Evolutionary conservation across 345 rosid genomes (phyloP).

Genomic region (Populus alba): DNA sequence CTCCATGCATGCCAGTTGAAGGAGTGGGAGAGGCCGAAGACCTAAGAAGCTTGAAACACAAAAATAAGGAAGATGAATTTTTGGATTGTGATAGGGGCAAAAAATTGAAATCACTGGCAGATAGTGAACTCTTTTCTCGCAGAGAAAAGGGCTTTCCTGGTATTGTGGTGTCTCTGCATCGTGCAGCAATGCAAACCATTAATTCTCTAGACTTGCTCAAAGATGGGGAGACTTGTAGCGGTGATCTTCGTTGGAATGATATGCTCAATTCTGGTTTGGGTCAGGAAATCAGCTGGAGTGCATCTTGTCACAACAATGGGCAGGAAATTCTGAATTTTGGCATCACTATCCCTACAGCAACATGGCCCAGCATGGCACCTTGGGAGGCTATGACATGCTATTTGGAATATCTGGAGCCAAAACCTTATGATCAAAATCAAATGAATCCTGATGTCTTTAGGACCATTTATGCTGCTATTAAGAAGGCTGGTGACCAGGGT

Average conservation of each 20-base stretch:
- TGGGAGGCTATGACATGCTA: constrained; percentile 80
- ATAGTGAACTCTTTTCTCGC: constrained; percentile 76
- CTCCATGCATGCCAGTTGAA: constrained; percentile 69
- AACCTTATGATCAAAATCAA: constrained; percentile 31
- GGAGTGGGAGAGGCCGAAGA: constrained; percentile 96
- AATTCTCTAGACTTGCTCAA: constrained; percentile 52
- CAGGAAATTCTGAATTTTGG: constrained; percentile 40
- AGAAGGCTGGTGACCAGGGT: constrained; percentile 96
- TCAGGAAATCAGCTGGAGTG: constrained; percentile 24
- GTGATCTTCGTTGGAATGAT: constrained; percentile 32
- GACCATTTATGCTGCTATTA: constrained; percentile 52
- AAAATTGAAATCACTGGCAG: constrained; percentile 55
- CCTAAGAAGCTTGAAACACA: constrained; percentile 67
- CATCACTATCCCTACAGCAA: constrained; percentile 34
- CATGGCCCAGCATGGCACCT: constrained; percentile 41
- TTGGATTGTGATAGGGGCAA: constrained; percentile 48
- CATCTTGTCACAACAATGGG: constrained; percentile 31
- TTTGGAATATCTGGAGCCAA: constrained; percentile 43
- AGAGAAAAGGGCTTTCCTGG: constrained; percentile 97
- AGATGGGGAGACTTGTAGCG: constrained; percentile 30
- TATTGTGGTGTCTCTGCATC: constrained; percentile 50
- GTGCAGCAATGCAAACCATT: constrained; percentile 41
- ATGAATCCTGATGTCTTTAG: constrained; percentile 49
- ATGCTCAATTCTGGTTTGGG: constrained; percentile 23
- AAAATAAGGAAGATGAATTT: constrained; percentile 56